Conservation (phyloP, 1,284 basidiomycete species). For the Cutaneotrichosporon spelunceum region DNA sequence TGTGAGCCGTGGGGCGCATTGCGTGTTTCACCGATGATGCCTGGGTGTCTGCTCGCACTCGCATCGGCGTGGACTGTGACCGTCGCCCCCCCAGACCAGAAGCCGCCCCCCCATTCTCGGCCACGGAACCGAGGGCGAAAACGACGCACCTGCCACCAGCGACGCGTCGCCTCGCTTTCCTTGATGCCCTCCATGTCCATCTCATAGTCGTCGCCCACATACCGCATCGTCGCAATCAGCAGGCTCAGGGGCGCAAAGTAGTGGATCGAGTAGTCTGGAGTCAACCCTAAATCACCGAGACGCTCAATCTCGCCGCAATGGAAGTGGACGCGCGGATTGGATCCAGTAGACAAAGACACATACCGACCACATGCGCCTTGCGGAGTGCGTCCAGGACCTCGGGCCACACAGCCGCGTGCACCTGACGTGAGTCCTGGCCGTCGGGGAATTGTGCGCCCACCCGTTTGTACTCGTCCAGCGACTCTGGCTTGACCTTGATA, state of each 20-base stretch:
- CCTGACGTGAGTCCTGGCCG: constrained; percentile 25
- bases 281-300: background rate
- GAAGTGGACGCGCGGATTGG: too few relatives aligned
- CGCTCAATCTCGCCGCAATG: too few relatives aligned
- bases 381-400: constrained; percentile 65
- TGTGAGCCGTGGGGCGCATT: background rate
- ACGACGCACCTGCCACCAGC: constrained; percentile 67
- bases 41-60: background rate
- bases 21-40: background rate
- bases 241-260: constrained; percentile 60
- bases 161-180: constrained; percentile 63
- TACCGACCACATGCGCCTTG: constrained; percentile 61
- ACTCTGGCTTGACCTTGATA: constrained; percentile 67
- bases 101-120: background rate
- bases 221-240: constrained; percentile 60
- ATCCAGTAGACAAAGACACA: background rate
- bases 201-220: constrained; percentile 58
- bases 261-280: constrained; percentile 70
- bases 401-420: constrained; percentile 69
- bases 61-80: background rate
- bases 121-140: background rate
- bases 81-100: too few relatives aligned
- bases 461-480: constrained; percentile 64
- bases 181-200: constrained; percentile 65
- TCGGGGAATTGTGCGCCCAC: constrained; percentile 27